Evolutionary conservation across 192 early-diverging fungal genomes (phyloP), one percentile per base, ranked within the genome.

Genomic region (Coemansia sp.): DNA sequence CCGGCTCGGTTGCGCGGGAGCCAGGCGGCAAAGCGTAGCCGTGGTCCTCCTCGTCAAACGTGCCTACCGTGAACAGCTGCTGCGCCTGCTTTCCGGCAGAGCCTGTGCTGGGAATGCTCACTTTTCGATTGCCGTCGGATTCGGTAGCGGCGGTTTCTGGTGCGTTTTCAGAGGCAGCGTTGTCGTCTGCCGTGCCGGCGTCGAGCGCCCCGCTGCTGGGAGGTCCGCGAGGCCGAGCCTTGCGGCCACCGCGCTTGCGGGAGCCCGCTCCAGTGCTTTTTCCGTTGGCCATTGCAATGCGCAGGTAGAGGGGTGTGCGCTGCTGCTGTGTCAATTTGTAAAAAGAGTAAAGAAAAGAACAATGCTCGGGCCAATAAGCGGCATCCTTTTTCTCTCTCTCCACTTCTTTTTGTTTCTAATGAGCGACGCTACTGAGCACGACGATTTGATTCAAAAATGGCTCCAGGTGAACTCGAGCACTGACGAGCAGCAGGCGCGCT

Each of bases 401-500:
- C 26, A 10, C 20, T 36, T 26, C 23, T 32, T 12, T 17, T 31
- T 31, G 21, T 17, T 31, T 31, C 16, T 16, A 55, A 69, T 77
- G 63, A 66, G 62, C 53, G 62, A 57, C 41, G 6, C 73, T 9
- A 34, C 53, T 16, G 46, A 44, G 40, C 83, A 88, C 16, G 44
- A 60, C 34, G 76, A 82, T 52, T 76, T 87, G 49, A 81, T 88
- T 65, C 68, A 66, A 16, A 60, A 81, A 44, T 88, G 87, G 80
- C 69, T 80, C 2, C 67, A 56, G 9, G 72, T 88, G 53, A 83
- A 80, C 26, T 67, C 72, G 1, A 71, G 80, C 45, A 63, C 79
- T 11, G 76, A 77, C 15, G 69, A 81, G 23, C 79, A 84, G 65
- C 79, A 84, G 65, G 88, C 88, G 10, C 64, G 76, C 26, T 90